phyloP scores from a whole-genome alignment of 306 rosid species.

The Fragaria nilgerrensis region DNA sequence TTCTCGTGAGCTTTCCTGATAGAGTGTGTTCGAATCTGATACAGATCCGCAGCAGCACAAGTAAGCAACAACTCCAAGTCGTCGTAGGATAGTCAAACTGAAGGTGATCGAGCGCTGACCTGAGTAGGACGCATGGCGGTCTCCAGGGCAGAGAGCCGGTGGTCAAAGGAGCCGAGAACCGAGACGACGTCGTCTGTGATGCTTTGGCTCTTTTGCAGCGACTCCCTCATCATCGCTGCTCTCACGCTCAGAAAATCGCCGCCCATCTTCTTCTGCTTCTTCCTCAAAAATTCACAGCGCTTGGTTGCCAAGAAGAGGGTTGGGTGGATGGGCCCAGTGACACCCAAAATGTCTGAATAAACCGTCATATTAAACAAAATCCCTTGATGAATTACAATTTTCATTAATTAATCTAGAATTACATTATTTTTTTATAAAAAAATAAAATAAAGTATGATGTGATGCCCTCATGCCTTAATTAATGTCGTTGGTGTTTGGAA shows the following conservation, averaged over 20 bases:
- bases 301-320: no score
- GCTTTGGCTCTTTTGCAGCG: conserved; percentile 86
- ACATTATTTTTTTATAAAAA: no score
- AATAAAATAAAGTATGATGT: no score
- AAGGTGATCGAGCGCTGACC: conserved; percentile 37
- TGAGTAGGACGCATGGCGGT: conserved; percentile 99
- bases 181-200: conserved; percentile 87
- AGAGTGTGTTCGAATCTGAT: conserved; percentile 84
- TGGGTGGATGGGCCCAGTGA: no score
- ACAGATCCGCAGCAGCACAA: neutral
- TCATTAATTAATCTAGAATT: no score
- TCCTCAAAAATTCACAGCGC: neutral
- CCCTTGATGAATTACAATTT: no score
- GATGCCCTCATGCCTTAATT: no score
- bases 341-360: no score
- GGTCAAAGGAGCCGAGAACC: conserved; percentile 91
- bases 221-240: conserved; percentile 77
- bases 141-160: conserved; percentile 96
- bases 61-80: neutral
- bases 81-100: conserved; percentile 28
- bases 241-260: conserved; percentile 67
- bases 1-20: conserved; percentile 96
- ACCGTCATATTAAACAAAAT: no score
- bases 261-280: conserved; percentile 15
- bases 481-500: no score